phyloP scores from a whole-genome alignment of 1,139 yeast genomes.

The Debaryomyces nepalensis region DNA sequence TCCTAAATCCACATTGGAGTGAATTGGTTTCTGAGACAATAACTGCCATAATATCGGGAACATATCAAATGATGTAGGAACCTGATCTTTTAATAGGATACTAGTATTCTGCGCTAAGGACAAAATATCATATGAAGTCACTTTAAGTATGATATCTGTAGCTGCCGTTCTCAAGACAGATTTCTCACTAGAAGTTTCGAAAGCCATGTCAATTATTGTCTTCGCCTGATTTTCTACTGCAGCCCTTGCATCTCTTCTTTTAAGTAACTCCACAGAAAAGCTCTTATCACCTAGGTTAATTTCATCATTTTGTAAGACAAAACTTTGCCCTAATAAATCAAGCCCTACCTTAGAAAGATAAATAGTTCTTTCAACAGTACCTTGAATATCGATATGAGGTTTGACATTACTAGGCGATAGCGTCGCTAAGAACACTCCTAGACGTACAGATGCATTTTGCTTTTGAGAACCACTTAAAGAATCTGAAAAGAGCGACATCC shows the following conservation, averaged over 20 bases:
- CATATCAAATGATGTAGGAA: conserved; percentile 48
- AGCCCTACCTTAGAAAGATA: conserved; percentile 17
- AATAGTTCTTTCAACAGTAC: not conserved
- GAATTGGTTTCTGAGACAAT: conserved; percentile 42
- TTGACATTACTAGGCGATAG: conserved; percentile 13
- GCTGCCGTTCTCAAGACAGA: conserved; percentile 27
- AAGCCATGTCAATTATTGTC: conserved; percentile 27
- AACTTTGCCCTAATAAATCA: conserved; percentile 18
- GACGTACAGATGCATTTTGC: conserved; percentile 44
- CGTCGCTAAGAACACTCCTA: conserved; percentile 42
- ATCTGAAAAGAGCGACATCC: conserved; percentile 45
- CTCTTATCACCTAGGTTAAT: conserved; percentile 22
- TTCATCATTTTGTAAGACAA: conserved; percentile 20
- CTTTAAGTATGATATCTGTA: conserved; percentile 46
- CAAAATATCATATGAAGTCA: conserved; percentile 60
- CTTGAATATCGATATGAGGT: conserved; percentile 2
- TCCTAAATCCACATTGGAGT: conserved; percentile 43
- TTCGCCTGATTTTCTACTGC: conserved; percentile 37
- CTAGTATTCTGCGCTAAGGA: conserved; percentile 59
- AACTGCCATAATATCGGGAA: conserved; percentile 53
- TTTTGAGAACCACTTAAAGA: conserved; percentile 46
- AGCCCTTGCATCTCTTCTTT: conserved; percentile 40
- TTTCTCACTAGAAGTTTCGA: conserved; percentile 17
- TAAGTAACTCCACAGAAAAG: conserved; percentile 29
- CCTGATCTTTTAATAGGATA: conserved; percentile 41